Base-by-base conservation (phyloP, 139 green algal species). In the Chlorella sp. region DNA sequence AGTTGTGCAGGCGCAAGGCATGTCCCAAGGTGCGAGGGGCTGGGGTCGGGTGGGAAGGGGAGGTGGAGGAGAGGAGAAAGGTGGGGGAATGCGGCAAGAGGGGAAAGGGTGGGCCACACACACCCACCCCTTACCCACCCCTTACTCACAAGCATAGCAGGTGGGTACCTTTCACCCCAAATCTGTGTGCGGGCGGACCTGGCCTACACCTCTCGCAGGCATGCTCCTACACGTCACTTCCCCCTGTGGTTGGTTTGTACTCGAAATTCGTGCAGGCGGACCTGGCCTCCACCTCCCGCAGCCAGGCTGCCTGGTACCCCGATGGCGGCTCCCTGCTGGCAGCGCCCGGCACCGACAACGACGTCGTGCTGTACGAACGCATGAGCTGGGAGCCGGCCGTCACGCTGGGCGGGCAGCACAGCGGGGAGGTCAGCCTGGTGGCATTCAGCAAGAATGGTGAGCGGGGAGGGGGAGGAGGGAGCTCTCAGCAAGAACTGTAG, bases 361-460 rank as follows among this genome's bases (percentile, higher is more conserved):
- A 95, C 66, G 89, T 97, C 61, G 64, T 87, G 77, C 86, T 97
- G 66, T 93, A 94, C 71, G 96, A 97, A 91, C 92, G 95, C 9
- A 92, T 97, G 76, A 94, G 86, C 87, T 97, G 96, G 95, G 89
- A 91, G 69, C 69, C 78, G 0, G 87, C 88, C 12, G 83, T 57
- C 57, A 60, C 42, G 15, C 90, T 96, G 53, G 42, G 69, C 1
- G 86, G 81, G 14, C 64, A 53, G 57, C 96, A 98, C 81, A 89
- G 42, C 7, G 89, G 28, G 1, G 60, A 84, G 28, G 91, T 98
- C 26, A 90, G 89, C 36, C 64, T 93, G 19, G 32, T 97, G 12
- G 88, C 92, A 22, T 98, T 96, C 89, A 98, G 95, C 16, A 94
- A 95, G 26, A 99, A 98, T 89, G 96, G 94, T 94, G 77, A 75